These are phyloP conservation scores for Cardamine resedifolia DNA, from an alignment of 345 rosid species.

Conservation along the genomic window DNA sequence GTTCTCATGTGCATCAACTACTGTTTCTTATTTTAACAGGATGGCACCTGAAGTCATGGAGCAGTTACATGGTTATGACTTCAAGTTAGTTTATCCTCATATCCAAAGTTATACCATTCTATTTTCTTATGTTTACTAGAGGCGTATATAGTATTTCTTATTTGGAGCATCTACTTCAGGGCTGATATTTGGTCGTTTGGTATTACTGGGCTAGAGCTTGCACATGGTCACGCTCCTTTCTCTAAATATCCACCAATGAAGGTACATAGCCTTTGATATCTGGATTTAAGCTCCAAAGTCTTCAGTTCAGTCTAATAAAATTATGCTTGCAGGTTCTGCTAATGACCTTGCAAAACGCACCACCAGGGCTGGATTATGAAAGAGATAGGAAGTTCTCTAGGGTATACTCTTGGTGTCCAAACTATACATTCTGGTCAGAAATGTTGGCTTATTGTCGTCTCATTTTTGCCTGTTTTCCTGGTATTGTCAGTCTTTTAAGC, in stretches of 20 bases:
- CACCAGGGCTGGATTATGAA: constrained; percentile 96
- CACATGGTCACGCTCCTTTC: constrained; percentile 99
- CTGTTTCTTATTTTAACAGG: constrained; percentile 48
- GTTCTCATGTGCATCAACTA: constrained; percentile 5
- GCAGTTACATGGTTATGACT: constrained; percentile 96
- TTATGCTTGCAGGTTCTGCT: constrained; percentile 72
- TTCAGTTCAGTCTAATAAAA: constrained; percentile 32
- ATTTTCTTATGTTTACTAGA: constrained; percentile 6
- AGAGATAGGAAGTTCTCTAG: constrained; percentile 93
- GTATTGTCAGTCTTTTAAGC: constrained; percentile 84
- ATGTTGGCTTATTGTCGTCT: constrained; percentile 2
- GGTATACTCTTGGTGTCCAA: constrained; percentile 45
- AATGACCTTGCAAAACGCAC: constrained; percentile 99
- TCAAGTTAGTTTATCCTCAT: constrained; percentile 59
- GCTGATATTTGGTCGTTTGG: constrained; percentile 99
- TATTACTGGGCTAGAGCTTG: constrained; percentile 97
- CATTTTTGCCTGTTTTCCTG: constrained; percentile 24
- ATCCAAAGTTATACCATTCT: constrained; percentile 10
- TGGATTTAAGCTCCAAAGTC: constrained; percentile 9
- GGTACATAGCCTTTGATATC: constrained; percentile 44
- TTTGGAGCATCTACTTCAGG: constrained; percentile 50
- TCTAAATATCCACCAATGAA: constrained; percentile 99
- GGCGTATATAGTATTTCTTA: constrained; percentile 27
- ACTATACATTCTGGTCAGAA: neutral
- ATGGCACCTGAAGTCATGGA: constrained; percentile 99